These are phyloP conservation scores for Heracleum sosnowskyi DNA, from an alignment of 129 eudicot species.

Conservation along the genomic window DNA sequence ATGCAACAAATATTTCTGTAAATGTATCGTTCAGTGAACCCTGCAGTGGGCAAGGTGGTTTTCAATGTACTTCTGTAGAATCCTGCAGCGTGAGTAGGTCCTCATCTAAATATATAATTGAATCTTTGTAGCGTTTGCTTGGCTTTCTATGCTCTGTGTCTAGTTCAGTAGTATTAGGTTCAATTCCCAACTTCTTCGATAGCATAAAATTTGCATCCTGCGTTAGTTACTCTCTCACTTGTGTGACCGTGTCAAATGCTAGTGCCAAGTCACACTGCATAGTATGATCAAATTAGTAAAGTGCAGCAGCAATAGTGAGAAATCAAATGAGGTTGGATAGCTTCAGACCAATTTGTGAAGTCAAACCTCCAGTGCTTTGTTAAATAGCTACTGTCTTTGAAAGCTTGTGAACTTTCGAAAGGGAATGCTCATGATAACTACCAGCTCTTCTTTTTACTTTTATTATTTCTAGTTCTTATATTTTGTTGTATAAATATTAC, in stretches of 20 bases:
- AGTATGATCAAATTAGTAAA: not conserved
- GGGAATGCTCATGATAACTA: not conserved
- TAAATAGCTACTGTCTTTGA: not conserved
- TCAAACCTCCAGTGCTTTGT: not conserved
- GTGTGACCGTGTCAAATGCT: not conserved
- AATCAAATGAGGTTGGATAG: not conserved
- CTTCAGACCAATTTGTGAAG: not conserved
- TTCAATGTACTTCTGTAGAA: constrained; percentile 56
- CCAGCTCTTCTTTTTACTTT: too few relatives aligned
- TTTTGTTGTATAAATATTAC: too few relatives aligned
- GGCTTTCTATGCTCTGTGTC: not conserved
- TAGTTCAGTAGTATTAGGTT: not conserved
- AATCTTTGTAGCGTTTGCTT: not conserved
- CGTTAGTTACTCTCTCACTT: not conserved
- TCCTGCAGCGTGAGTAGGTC: constrained; percentile 90
- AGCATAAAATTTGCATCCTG: not conserved
- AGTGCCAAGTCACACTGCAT: not conserved
- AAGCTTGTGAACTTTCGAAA: not conserved
- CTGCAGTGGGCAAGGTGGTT: constrained; percentile 62
- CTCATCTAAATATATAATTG: constrained; percentile 1
- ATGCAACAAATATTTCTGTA: constrained; percentile 46
- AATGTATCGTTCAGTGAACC: constrained; percentile 70
- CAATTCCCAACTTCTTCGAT: not conserved
- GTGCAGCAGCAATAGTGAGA: not conserved
- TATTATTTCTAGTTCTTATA: not conserved